Percentiles rank a stretch among this genome's conserved stretches.
Conservation (phyloP, 2,329 filamentous ascomycete genomes). For the Scedosporium apiospermum region DNA sequence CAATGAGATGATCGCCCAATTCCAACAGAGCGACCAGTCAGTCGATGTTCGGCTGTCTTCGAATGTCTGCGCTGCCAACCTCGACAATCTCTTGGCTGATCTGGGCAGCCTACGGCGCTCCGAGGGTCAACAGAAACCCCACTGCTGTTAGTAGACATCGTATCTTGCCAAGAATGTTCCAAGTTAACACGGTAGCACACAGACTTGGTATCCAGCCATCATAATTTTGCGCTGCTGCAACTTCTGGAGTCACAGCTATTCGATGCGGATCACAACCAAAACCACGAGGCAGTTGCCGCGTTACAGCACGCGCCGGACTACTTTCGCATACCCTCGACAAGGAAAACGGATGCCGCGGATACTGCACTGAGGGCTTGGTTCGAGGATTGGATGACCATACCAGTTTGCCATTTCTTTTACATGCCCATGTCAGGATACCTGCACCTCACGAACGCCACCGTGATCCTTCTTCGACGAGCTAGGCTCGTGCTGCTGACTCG, state of each 20-base stretch:
- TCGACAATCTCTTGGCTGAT: conserved; percentile 8
- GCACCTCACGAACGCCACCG: conserved; percentile 7
- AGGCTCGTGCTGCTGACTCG: conserved; percentile 7
- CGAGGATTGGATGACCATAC: conserved; percentile 10
- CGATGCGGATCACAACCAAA: conserved; percentile 1
- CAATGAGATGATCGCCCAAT: conserved; percentile 9
- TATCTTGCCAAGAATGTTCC: neutral
- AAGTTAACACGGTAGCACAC: conserved; percentile 3
- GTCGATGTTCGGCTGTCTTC: conserved; percentile 9
- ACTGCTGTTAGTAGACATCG: conserved; percentile 1
- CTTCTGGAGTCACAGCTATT: conserved; percentile 9
- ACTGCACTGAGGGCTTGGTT: conserved; percentile 10
- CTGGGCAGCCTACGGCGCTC: conserved; percentile 4
- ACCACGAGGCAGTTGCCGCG: conserved; percentile 6
- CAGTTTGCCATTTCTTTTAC: conserved; percentile 5
- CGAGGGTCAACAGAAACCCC: conserved; percentile 1
- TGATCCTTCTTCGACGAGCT: conserved; percentile 8
- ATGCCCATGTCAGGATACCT: conserved; percentile 9
- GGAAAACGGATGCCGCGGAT: conserved; percentile 7
- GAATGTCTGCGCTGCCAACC: conserved; percentile 6
- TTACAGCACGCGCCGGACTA: conserved; percentile 9
- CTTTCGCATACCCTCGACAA: conserved; percentile 5
- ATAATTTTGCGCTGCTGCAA: conserved; percentile 8
- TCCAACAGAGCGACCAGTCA: conserved; percentile 8
- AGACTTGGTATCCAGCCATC: conserved; percentile 9